Base-by-base conservation (phyloP, 2,329 filamentous ascomycete species). In the Aureobasidium sp. region DNA sequence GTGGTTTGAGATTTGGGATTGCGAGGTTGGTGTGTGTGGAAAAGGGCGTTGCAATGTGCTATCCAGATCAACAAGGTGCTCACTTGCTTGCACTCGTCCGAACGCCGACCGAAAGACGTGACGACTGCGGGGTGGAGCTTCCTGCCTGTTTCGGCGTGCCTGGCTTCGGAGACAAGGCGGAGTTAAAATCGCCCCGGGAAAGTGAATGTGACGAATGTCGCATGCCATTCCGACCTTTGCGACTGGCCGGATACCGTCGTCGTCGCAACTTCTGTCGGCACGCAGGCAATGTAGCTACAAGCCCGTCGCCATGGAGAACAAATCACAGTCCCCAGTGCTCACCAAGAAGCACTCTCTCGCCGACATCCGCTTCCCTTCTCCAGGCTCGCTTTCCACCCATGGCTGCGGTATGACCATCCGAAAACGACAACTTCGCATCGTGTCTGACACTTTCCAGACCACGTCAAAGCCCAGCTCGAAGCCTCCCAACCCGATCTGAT, bases 401-500 rank as follows among this genome's bases (percentile, higher is more conserved):
- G 75, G 75, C 61, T 77, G 75, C 62, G 71, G 75, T 76, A 65
- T 60, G 74, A 31, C n/a, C n/a, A 60, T 57, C 73, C 19, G 5
- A 75, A 64, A 75, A 67, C 42, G 55, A 61, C 45, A 8, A 37
- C 57, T 15, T 68, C 91, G 88, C 89, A 71, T 88, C 92, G 80
- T 89, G 43, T 51, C 74, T 76, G 64, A 75, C 67, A 46, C 38
- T 11, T 35, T 57, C 13, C 68, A 91, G 88, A 89, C 71, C 88
- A 92, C 73, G 81, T 89, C 51, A 85, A 89, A 70, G 77, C 80
- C 25, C 81, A 91, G 62, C 78, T 90, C 47, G 82, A 84, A 64
- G 83, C 85, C 64, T 81, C 83, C 17, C 85, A 84, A 73, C 86
- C 88, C 66, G 84, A 80, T 63, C 87, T 86, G 21, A 83, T 89